Conservation (phyloP, 2,329 filamentous ascomycete species). For the Xylariaceae sp. region DNA sequence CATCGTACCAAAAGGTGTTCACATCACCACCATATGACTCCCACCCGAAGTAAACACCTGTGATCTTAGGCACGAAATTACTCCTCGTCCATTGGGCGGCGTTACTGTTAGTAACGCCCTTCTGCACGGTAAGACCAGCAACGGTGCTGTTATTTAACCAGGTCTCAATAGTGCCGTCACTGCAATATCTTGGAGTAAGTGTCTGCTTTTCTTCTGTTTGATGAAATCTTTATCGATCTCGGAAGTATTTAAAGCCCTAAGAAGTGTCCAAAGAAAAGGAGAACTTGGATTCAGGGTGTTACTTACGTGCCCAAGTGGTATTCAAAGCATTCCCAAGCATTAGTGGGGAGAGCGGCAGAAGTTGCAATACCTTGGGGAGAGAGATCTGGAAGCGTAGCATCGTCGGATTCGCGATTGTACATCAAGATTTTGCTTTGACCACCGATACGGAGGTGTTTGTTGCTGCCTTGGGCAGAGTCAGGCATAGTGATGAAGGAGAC, state of each 20-base stretch:
- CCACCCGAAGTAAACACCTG: constrained; percentile 66
- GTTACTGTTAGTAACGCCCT: constrained; percentile 56
- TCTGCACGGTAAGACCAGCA: constrained; percentile 55
- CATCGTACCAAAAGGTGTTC: constrained; percentile 69
- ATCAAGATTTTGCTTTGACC: constrained; percentile 66
- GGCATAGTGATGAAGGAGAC: constrained; percentile 70
- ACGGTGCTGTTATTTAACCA: constrained; percentile 62
- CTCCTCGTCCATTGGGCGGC: constrained; percentile 59
- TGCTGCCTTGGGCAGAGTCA: constrained; percentile 58
- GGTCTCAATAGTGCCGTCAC: constrained; percentile 64
- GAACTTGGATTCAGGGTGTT: no score
- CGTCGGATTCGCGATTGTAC: constrained; percentile 69
- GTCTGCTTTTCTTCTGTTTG: no score
- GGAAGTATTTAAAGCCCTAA: no score
- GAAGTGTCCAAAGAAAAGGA: no score
- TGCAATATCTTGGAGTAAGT: no score
- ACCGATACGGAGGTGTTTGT: constrained; percentile 67
- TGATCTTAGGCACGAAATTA: constrained; percentile 56
- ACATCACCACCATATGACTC: constrained; percentile 65
- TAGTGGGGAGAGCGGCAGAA: constrained; percentile 56
- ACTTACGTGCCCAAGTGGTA: constrained; percentile 64
- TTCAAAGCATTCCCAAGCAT: constrained; percentile 64
- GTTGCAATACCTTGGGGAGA: constrained; percentile 63
- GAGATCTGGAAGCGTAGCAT: constrained; percentile 66
- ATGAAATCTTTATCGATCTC: no score